A percentile compares a stretch with the other conserved stretches of the same genome.
Evolutionary conservation across 352 stramenopile genomes (phyloP).

Genomic region (Phytophthora cryptogea): DNA sequence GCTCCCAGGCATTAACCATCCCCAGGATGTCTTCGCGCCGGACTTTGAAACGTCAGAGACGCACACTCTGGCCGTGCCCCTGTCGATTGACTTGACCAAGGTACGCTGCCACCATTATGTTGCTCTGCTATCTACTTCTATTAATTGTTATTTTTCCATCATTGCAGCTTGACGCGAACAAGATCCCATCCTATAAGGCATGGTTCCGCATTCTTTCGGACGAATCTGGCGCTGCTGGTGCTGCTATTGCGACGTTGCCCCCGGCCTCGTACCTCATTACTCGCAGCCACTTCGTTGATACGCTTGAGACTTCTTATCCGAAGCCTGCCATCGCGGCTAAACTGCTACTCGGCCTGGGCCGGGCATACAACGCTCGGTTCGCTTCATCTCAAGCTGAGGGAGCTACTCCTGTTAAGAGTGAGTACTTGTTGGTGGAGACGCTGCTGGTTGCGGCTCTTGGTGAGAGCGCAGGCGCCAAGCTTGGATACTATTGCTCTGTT

Average conservation of each 20-base stretch:
- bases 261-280: slow-evolving; percentile 68
- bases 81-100: slow-evolving; percentile 55
- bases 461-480: slow-evolving; percentile 46
- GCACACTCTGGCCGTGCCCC: slow-evolving; percentile 41
- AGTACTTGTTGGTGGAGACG: slow-evolving; percentile 81
- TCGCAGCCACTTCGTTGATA: slow-evolving; percentile 56
- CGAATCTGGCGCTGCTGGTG: slow-evolving; percentile 68
- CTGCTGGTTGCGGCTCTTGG: slow-evolving; percentile 65
- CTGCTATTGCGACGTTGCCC: slow-evolving; percentile 68
- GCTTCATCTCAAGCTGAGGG: slow-evolving; percentile 35
- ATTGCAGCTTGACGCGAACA: slow-evolving; percentile 52
- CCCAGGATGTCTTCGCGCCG: slow-evolving; percentile 52
- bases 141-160: neutral
- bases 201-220: slow-evolving; percentile 77
- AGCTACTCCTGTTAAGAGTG: slow-evolving; percentile 53
- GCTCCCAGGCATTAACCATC: slow-evolving; percentile 55
- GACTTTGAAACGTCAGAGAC: slow-evolving; percentile 42
- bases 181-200: slow-evolving; percentile 70
- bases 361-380: slow-evolving; percentile 68
- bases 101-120: slow-evolving; percentile 27
- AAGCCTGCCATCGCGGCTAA: slow-evolving; percentile 79
- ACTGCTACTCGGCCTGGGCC: slow-evolving; percentile 59
- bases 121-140: neutral
- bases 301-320: slow-evolving; percentile 68
- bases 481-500: slow-evolving; percentile 73